Evolutionary conservation across 2,329 filamentous ascomycete species (phyloP), one percentile per base, ranked within the genome.

Genomic region (Sarocladium oryzae): DNA sequence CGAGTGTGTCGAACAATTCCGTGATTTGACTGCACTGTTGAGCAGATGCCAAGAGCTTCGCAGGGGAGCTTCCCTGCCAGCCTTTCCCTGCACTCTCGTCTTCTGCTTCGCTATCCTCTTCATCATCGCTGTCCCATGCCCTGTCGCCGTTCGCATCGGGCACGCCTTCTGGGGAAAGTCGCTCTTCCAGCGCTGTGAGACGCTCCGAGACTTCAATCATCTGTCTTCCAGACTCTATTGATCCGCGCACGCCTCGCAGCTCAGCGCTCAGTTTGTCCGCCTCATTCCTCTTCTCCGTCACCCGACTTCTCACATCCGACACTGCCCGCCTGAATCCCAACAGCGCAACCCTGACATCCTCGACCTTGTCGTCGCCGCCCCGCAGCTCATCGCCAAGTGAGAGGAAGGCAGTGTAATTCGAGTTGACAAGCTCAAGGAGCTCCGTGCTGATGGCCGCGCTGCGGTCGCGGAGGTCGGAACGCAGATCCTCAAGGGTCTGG

Each of bases 401-500:
- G 4, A 99, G 69, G 60, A 99, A 99, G 52, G 92, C 87, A 45
- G 89, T 86, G 66, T 99, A 97, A 68, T 99, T 95, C 49, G 86
- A 81, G 64, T 99, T 99, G 57, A 99, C 93, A 7, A 99, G 81
- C 69, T 96, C 92, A 16, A 99, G 77, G 2, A 99, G 77, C 70
- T 99, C 93, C 56, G 86, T 82, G 61, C 85, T 88, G 55, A 99
- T 84, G 18, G 85, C 78, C 58, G 88, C 81, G 58, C 85, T 88
- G 50, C 95, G 79, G 53, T 90, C 82, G 40, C 91, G 85, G 15
- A 99, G 76, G 62, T 99, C 95, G 4, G 85, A 73, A 32, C 92
- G 88, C 28, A 99, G 76, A 66, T 99, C 93, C 65, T 96, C 91
- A 45, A 99, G 87, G 0, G 92, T 96, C 67, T 99, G 93, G 67